Base-by-base conservation (phyloP, 2,329 filamentous ascomycete species). In the Sclerotinia spermophila region DNA sequence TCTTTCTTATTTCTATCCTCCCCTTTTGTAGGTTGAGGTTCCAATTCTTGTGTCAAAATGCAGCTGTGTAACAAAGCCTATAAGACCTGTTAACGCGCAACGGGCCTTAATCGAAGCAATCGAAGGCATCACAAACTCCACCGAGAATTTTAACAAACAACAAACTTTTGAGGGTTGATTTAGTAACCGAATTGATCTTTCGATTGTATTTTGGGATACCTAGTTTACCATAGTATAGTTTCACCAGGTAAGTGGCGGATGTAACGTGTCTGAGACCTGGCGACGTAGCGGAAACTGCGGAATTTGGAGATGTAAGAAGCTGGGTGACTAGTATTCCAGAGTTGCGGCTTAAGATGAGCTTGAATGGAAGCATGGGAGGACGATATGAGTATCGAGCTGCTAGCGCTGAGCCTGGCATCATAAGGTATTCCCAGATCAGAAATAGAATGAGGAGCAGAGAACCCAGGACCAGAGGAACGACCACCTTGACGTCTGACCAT, bases 351-450 rank as follows among this genome's bases (percentile, higher is more conserved):
- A 80, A 79, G 60, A 92, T 82, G 30, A 92, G 79, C 11, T 82
- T 79, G 78, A 88, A 89, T 0, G 89, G 88, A 21, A 92, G 83
- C 89, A 92, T 91, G 13, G 89, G 82, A 56, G 83, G 82, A 74
- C 90, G 87, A 61, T 79, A 80, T 2, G 86, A 84, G 44, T 88
- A 84, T n/a, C 81, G 77, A 5, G 82, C 78, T 0, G 84, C 80
- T 38, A 89, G 79, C 2, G 79, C 65, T 1, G 82, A 81, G 0
- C 83, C 85, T 0, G 87, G 79, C 61, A 81, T 78, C 71, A 85
- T 80, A 21, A 84, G 76, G 67, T 83, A 83, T 74, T 84, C 78
- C 77, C 83, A 80, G 74, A 83, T 40, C 72, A 83, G 73, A 76
- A 84, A 80, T 65, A 78, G 44, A 51, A 80, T 72, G 55, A 83